A percentile compares a stretch with the other conserved stretches of the same genome.
phyloP scores from a whole-genome alignment of 306 rosid species.

The Cucumis sativus region Cucumber_9930_V3 NC_026657.2:12874501-12875000 shows the following conservation, averaged over 20 bases:
- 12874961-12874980: too few relatives aligned
- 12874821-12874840: neutral
- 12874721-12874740: neutral
- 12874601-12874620: constrained; percentile 26
- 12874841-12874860: too few relatives aligned
- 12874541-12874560: neutral
- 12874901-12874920: too few relatives aligned
- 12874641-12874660: constrained; percentile 60
- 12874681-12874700: constrained; percentile 34
- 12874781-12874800: constrained; percentile 71
- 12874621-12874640: constrained; percentile 50
- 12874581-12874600: constrained; percentile 11
- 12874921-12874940: too few relatives aligned
- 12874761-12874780: constrained; percentile 57
- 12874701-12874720: neutral
- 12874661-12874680: constrained; percentile 69
- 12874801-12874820: constrained; percentile 42
- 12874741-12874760: constrained; percentile 20
- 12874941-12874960: too few relatives aligned
- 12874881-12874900: too few relatives aligned
- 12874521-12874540: neutral
- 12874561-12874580: neutral
- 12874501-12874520: neutral
- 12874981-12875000: too few relatives aligned
- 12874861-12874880: too few relatives aligned